Base-by-base conservation (phyloP, 1,284 basidiomycete genomes). In the Blastosporella zonata region DNA sequence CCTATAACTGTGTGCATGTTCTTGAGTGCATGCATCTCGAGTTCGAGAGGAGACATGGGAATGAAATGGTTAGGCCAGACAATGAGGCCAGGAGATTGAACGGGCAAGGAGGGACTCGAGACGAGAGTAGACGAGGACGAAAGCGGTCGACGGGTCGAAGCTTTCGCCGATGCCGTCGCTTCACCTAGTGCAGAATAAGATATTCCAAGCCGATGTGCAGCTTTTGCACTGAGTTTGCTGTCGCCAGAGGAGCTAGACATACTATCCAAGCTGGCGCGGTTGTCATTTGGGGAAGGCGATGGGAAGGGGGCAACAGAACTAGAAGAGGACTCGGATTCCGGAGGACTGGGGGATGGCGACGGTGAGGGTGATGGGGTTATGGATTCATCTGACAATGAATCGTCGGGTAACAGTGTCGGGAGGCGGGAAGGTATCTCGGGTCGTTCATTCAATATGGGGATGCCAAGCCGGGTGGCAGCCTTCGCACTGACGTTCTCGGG, bases 21-120 rank as follows among this genome's bases (percentile, higher is more conserved):
- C 62, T 80, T 81, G 65, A 77, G 81, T 7, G 79, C 72, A 56
- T 87, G 81, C 77, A 83, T 79, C 67, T 88, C 84, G 35, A 87
- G 67, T 59, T 86, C 84, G 2, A 63, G 58, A 8, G 82, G 72
- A 0, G 70, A 50, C 57, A 84, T 69, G 1, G 81, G 77, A 38
- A 87, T 70, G 59, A 83, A 83, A 3, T 73, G 79, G 28, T 71
- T 62, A 5, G 80, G 77, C 65, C 74, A 77, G 29, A 84, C 62
- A 27, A 86, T 60, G 13, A 80, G 61, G 8, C 79, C 79, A 8
- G 78, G 68, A 3, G 75, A 74, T 55, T 81, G 79, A 25, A 59
- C 47, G 18, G 58, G 20, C 27, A 43, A 39, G 17, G 55, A 39
- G 17, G 55, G 44, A 6, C 48, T 52, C 25, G 54, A 52, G 29